Evolutionary conservation across 495 filamentous ascomycete species (phyloP).

Genomic region (Hypoxylon crocopeplum): DNA sequence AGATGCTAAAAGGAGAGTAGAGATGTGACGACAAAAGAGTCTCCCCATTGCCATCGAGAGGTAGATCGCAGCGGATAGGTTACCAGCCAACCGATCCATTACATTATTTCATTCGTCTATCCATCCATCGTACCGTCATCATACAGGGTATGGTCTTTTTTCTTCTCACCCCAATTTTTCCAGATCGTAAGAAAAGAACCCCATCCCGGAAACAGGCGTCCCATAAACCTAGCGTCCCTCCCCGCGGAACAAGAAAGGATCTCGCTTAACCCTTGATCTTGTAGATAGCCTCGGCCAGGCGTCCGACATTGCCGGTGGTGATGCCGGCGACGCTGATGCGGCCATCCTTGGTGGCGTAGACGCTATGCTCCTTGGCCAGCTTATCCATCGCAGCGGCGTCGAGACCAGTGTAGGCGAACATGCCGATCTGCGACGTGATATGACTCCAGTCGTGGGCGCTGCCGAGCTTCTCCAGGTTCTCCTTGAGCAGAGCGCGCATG

Average conservation of each 20-base stretch:
- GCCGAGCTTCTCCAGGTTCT: constrained; percentile 91
- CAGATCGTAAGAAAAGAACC: constrained; percentile 2
- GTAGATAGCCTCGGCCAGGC: constrained; percentile 93
- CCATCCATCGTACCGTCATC: constrained; percentile 18
- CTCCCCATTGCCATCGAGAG: constrained; percentile 4
- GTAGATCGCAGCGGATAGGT: constrained; percentile 10
- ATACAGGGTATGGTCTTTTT: constrained; percentile 17
- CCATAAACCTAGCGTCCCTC: too few relatives aligned
- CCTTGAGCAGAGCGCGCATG: constrained; percentile 92
- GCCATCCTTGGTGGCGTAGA: constrained; percentile 97
- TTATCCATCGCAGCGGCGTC: constrained; percentile 90
- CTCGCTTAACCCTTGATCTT: constrained; percentile 73
- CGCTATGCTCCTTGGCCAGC: constrained; percentile 95
- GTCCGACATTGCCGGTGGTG: constrained; percentile 88
- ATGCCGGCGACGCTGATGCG: constrained; percentile 98
- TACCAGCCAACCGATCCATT: constrained; percentile 10
- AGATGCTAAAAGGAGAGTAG: constrained; percentile 12
- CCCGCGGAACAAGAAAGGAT: constrained; percentile 1
- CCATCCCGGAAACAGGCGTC: neutral
- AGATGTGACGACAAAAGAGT: neutral
- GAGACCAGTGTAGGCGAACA: constrained; percentile 98
- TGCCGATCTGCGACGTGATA: constrained; percentile 98
- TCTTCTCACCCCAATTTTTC: constrained; percentile 4
- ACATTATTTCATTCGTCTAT: constrained; percentile 29
- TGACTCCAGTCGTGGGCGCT: constrained; percentile 98